A percentile compares a stretch with the other conserved stretches of the same genome.
These are phyloP conservation scores for Camellia japonica DNA, from an alignment of 148 eudicot species.

Conservation along the genomic window DNA sequence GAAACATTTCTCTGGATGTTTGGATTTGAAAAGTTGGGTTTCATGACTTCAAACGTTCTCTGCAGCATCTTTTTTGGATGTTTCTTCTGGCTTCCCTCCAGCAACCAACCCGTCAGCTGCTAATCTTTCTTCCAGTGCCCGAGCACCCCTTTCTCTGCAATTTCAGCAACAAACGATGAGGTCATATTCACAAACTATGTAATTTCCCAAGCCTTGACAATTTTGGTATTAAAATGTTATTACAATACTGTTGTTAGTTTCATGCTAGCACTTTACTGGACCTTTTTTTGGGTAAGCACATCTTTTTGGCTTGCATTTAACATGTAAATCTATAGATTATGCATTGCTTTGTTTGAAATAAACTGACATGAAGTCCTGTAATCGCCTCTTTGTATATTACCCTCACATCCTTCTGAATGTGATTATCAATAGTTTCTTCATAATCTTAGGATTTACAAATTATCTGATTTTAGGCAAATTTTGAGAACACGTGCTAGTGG, in stretches of 20 bases:
- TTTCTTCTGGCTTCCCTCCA: slow-evolving; percentile 51
- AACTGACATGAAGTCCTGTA: neutral
- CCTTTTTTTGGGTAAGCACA: neutral
- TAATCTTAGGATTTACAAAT: too few species aligned
- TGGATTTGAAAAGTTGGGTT: neutral
- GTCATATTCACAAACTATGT: neutral
- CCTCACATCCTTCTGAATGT: too few species aligned
- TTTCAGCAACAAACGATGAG: slow-evolving; percentile 10
- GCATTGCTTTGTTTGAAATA: neutral
- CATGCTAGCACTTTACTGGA: neutral
- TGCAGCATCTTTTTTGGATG: slow-evolving; percentile 42
- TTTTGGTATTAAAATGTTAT: neutral
- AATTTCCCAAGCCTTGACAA: neutral
- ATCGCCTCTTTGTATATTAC: neutral
- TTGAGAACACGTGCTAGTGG: too few species aligned
- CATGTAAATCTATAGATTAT: too few species aligned
- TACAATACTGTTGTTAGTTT: neutral
- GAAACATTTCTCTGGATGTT: neutral
- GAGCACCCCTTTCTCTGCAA: slow-evolving; percentile 93
- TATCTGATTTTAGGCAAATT: too few species aligned
- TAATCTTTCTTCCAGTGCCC: slow-evolving; percentile 95
- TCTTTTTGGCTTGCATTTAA: neutral
- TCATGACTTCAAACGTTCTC: slow-evolving; percentile 54
- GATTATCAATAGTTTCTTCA: too few species aligned
- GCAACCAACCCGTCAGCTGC: slow-evolving; percentile 71